A percentile compares a stretch with the other conserved stretches of the same genome.
Evolutionary conservation across 2,329 filamentous ascomycete genomes (phyloP).

Genomic region (Aspergillus felis): DNA sequence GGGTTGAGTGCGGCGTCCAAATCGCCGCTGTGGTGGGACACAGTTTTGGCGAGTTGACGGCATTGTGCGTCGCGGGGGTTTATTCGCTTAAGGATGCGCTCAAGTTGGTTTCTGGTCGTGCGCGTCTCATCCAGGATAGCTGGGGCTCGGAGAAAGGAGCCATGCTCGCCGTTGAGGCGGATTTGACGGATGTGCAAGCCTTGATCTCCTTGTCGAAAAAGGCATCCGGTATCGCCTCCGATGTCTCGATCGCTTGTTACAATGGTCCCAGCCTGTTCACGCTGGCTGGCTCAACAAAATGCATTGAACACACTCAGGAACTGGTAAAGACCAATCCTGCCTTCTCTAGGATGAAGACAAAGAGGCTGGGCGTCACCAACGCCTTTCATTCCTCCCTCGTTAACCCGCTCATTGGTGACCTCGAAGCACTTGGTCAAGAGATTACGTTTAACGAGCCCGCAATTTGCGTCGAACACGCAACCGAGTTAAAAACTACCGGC

Average conservation of each 20-base stretch:
- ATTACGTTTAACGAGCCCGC: conserved; percentile 30
- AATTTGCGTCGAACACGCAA: conserved; percentile 25
- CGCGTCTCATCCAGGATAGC: conserved; percentile 24
- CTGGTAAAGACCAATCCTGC: background rate
- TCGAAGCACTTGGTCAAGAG: conserved; percentile 23
- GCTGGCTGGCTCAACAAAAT: conserved; percentile 36
- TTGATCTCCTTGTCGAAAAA: background rate
- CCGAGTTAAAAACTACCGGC: conserved; percentile 2
- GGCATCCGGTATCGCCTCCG: conserved; percentile 15
- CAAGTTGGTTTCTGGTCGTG: conserved; percentile 25
- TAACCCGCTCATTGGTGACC: conserved; percentile 27
- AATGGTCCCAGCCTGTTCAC: conserved; percentile 27
- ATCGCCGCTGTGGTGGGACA: conserved; percentile 35
- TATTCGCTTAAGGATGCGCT: conserved; percentile 29
- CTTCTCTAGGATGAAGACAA: conserved; percentile 22
- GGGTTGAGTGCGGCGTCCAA: conserved; percentile 38
- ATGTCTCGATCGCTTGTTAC: conserved; percentile 13
- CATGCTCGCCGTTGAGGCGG: conserved; percentile 34
- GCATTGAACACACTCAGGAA: conserved; percentile 11
- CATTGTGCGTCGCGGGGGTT: conserved; percentile 29
- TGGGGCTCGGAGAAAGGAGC: conserved; percentile 32
- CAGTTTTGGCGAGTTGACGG: conserved; percentile 38
- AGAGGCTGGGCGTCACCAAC: conserved; percentile 45
- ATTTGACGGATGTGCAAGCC: conserved; percentile 18
- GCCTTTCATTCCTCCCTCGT: conserved; percentile 47